Evolutionary conservation across 768 basidiomycete species (phyloP), one percentile per base, ranked within the genome.

Genomic region (Postia placenta): DNA sequence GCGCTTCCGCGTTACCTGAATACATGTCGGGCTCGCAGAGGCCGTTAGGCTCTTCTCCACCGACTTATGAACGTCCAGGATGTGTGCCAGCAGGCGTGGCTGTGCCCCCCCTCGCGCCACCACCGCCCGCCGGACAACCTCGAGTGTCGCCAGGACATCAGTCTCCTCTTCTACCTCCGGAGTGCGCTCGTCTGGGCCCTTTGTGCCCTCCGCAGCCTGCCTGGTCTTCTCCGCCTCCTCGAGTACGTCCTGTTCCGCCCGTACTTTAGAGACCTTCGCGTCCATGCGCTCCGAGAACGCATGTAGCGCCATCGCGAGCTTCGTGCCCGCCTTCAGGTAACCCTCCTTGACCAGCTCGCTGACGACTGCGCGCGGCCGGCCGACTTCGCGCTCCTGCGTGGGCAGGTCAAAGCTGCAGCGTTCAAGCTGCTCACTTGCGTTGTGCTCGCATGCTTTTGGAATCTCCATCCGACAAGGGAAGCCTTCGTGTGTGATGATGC

Each of bases 211-310:
- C n/a, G 27, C 46, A 7, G 26, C 39, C 25, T 25, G 36, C 36
- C 42, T 39, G 28, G 35, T 36, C 47, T 51, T 40, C 37, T 23
- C 17, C 12, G 38, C 38, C 7, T 7, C 30, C 15, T 7, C 15
- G 9, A 7, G 30, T 7, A 15, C 30, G 15, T 33, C 15, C 9
- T 7, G 9, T 33, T 33, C 30, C 7, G 30, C 30, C 15, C 15
- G 7, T 15, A 7, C 15, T 15, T 33, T 33, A 7, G 47, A 49
- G 26, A 52, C 20, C 35, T 44, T 42, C 5, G n/a, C 38, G 38
- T 59, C 58, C 25, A 60, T 26, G 14, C 35, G 23, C 17, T 60
- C 54, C 5, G 50, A 48, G 33, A 60, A 56, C 15, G 55, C 50
- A 9, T 24, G 22, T 11, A 59, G 56, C 45, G 52, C 56, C 5